Conservation (phyloP, 306 rosid genomes). For the Cicer cuneatum region DNA sequence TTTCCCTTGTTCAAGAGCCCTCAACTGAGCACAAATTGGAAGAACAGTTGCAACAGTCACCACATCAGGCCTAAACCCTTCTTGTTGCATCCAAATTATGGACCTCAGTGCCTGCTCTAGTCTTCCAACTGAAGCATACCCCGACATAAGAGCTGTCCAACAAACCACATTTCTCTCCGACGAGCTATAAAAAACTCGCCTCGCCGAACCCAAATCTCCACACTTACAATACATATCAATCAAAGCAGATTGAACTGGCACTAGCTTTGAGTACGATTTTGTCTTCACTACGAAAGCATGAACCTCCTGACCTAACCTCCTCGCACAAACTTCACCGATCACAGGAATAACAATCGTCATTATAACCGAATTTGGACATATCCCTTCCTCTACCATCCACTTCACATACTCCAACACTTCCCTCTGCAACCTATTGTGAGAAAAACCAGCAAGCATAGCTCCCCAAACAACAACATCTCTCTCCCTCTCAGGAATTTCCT, state of each 20-base stretch:
- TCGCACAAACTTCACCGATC: not conserved
- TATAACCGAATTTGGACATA: constrained; percentile 18
- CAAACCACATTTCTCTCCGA: constrained; percentile 24
- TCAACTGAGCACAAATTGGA: constrained; percentile 25
- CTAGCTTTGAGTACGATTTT: constrained; percentile 1
- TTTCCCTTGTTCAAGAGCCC: constrained; percentile 19
- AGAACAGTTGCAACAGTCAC: constrained; percentile 9
- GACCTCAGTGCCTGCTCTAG: constrained; percentile 14
- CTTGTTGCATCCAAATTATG: constrained; percentile 20
- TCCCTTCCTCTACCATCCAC: constrained; percentile 24
- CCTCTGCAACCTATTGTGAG: constrained; percentile 25
- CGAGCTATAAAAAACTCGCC: constrained; percentile 10
- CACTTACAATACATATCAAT: constrained; percentile 27
- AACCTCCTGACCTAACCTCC: constrained; percentile 10
- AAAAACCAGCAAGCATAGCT: constrained; percentile 11
- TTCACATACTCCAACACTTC: constrained; percentile 17
- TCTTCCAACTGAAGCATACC: constrained; percentile 15
- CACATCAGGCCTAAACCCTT: constrained; percentile 16
- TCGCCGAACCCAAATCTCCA: not conserved
- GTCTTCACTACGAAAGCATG: constrained; percentile 17
- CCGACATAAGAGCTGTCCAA: constrained; percentile 30
- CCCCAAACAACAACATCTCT: constrained; percentile 33
- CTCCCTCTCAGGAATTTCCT: constrained; percentile 6
- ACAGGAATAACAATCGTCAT: constrained; percentile 10
- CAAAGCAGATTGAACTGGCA: constrained; percentile 22